Percentiles rank a stretch among this genome's conserved stretches.
phyloP scores from a whole-genome alignment of 768 basidiomycete species.

The Crassisporium funariophilum region DNA sequence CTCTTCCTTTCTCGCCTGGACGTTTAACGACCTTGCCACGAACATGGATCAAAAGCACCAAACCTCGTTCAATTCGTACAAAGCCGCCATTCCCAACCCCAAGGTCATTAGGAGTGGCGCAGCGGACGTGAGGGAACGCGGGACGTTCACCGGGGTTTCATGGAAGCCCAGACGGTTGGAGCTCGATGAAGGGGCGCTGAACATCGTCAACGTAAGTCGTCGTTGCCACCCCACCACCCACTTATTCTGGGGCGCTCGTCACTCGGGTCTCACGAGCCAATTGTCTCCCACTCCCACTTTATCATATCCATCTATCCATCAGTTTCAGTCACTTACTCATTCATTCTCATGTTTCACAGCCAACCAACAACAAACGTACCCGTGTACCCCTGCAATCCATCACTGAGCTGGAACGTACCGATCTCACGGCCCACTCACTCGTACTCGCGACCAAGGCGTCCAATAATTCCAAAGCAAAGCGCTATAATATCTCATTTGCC shows the following conservation, averaged over 20 bases:
- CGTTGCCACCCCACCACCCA: not conserved
- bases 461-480: constrained; percentile 31
- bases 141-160: constrained; percentile 19
- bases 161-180: constrained; percentile 28
- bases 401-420: constrained; percentile 40
- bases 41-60: too few relatives aligned
- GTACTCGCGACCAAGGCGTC: constrained; percentile 33
- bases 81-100: too few relatives aligned
- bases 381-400: constrained; percentile 36
- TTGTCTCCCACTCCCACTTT: too few relatives aligned
- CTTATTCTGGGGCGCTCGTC: too few relatives aligned
- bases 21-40: too few relatives aligned
- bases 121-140: constrained; percentile 21
- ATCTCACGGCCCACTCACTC: constrained; percentile 35
- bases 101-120: constrained; percentile 22
- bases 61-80: too few relatives aligned
- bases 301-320: not conserved
- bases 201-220: constrained; percentile 24
- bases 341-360: constrained; percentile 11
- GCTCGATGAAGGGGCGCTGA: constrained; percentile 23
- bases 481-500: constrained; percentile 38
- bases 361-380: constrained; percentile 23
- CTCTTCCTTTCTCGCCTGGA: too few relatives aligned
- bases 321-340: constrained; percentile 1
- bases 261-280: too few relatives aligned